Conservation (phyloP, 148 eudicot genomes). For the Rhododendron ferrugineum region DNA sequence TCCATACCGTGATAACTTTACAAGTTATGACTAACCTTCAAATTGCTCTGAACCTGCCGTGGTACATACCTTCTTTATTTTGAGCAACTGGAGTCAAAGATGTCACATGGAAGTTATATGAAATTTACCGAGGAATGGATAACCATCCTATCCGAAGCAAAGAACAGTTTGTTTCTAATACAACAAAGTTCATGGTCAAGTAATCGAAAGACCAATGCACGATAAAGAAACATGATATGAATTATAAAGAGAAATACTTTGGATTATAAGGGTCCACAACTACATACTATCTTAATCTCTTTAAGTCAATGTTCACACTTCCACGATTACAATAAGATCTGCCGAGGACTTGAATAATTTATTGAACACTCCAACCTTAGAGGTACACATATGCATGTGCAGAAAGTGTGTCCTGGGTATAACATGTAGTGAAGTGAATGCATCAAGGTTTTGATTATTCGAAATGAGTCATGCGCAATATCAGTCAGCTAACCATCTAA, state of each 20-base stretch:
- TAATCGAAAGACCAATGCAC: not conserved
- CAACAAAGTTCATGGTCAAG: not conserved
- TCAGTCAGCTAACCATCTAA: not conserved
- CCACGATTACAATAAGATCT: not conserved
- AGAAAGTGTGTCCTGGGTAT: not conserved
- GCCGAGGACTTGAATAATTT: not conserved
- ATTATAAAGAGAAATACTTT: not conserved
- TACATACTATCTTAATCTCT: too few relatives aligned
- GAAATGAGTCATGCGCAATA: not conserved
- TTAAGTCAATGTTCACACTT: not conserved
- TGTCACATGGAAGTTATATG: not conserved
- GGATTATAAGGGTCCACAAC: too few relatives aligned
- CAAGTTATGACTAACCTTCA: not conserved
- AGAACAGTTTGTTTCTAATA: not conserved
- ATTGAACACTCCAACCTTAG: too few relatives aligned
- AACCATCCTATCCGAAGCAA: not conserved
- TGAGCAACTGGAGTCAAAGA: not conserved
- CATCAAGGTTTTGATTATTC: not conserved
- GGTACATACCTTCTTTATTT: not conserved
- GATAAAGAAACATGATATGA: not conserved
- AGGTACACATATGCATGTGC: not conserved
- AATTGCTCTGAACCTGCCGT: not conserved
- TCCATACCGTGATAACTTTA: constrained; percentile 33
- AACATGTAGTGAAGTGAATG: not conserved
- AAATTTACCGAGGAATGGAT: not conserved